phyloP scores from a whole-genome alignment of 345 rosid species.

The Bruguiera parviflora region DNA sequence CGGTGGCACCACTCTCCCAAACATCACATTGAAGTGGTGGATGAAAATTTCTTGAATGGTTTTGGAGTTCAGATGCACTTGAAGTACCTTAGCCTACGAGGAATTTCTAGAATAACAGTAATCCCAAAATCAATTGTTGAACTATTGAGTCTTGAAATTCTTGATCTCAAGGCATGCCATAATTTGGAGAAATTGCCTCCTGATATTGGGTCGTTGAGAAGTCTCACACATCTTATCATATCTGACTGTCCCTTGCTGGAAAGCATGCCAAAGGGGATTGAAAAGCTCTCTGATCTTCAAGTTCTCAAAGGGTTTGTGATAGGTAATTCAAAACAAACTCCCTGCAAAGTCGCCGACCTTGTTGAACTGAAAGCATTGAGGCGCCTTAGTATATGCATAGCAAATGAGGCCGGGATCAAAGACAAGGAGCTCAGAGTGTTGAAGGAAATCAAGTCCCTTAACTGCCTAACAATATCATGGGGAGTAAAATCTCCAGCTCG shows the following conservation, averaged over 20 bases:
- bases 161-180: constrained; percentile 40
- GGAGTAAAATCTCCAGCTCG: constrained; percentile 3
- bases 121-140: constrained; percentile 21
- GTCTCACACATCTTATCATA: constrained; percentile 32
- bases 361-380: constrained; percentile 10
- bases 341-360: constrained; percentile 10
- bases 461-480: constrained; percentile 18
- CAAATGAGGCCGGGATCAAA: constrained; percentile 1
- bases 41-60: constrained; percentile 24
- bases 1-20: constrained; percentile 26
- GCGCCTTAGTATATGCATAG: constrained; percentile 12
- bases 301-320: constrained; percentile 40
- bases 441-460: constrained; percentile 3
- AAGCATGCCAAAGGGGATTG: constrained; percentile 28
- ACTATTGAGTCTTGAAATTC: constrained; percentile 27
- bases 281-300: constrained; percentile 21
- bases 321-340: constrained; percentile 3
- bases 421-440: constrained; percentile 1
- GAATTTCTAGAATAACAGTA: constrained; percentile 33
- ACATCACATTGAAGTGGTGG: constrained; percentile 40
- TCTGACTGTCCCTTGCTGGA: constrained; percentile 42
- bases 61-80: constrained; percentile 16
- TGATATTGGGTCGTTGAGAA: constrained; percentile 17
- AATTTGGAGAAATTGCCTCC: constrained; percentile 36
- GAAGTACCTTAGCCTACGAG: constrained; percentile 41